A percentile compares a stretch with the other conserved stretches of the same genome.
phyloP scores from a whole-genome alignment of 345 rosid genomes.

The Bruguiera gymnorhiza region DNA sequence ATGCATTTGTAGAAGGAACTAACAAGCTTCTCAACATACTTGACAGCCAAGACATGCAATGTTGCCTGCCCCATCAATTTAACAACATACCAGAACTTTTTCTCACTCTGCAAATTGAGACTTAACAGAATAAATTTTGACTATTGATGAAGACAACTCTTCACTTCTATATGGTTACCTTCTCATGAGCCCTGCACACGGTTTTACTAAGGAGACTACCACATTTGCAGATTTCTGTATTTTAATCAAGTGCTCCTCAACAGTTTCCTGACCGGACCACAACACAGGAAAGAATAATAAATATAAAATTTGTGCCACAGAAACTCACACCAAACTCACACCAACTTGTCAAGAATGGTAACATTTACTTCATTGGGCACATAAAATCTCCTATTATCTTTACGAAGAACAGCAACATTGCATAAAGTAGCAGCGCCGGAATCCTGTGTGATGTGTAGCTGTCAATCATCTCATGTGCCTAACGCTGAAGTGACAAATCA shows the following conservation, averaged over 20 bases:
- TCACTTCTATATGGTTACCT: conserved; percentile 39
- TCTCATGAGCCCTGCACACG: conserved; percentile 59
- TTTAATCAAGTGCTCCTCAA: conserved; percentile 42
- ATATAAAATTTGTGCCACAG: not conserved
- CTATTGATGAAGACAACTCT: conserved; percentile 1
- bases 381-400: conserved; percentile 17
- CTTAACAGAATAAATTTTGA: conserved; percentile 1
- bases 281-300: conserved; percentile 6
- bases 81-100: conserved; percentile 11
- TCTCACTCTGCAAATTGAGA: not conserved
- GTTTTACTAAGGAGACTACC: conserved; percentile 61
- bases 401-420: not conserved
- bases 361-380: conserved; percentile 80
- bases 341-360: conserved; percentile 43
- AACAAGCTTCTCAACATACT: conserved; percentile 74
- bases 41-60: conserved; percentile 75
- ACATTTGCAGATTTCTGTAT: conserved; percentile 60
- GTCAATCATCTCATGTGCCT: too few relatives aligned
- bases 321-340: conserved; percentile 56
- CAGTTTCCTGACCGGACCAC: conserved; percentile 37
- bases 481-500: too few relatives aligned
- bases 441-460: too few relatives aligned
- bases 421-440: too few relatives aligned
- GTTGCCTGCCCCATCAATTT: conserved; percentile 39
- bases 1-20: conserved; percentile 75